These are phyloP conservation scores for Syzygium malaccense DNA, from an alignment of 441 rosid species.

Conservation along the genomic window DNA sequence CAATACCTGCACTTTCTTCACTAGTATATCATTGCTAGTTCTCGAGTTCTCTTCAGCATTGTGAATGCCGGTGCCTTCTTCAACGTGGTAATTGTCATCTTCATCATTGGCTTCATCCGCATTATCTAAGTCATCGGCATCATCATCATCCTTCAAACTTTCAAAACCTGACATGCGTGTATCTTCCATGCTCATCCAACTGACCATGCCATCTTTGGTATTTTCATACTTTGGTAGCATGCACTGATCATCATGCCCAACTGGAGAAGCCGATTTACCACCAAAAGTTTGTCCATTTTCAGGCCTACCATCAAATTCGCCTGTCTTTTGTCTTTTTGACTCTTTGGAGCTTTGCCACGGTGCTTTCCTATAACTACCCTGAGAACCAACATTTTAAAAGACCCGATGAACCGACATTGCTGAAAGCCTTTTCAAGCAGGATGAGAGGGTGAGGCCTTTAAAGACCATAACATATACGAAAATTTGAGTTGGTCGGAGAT, in stretches of 20 bases:
- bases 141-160: conserved; percentile 16
- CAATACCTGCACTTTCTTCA: neutral
- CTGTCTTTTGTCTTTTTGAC: conserved; percentile 32
- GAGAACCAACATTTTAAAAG: neutral
- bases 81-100: conserved; percentile 17
- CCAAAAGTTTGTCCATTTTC: conserved; percentile 11
- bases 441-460: neutral
- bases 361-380: conserved; percentile 20
- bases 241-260: neutral
- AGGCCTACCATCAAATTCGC: neutral
- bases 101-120: conserved; percentile 27
- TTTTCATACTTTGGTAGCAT: neutral
- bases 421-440: neutral
- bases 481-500: neutral
- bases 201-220: conserved; percentile 19
- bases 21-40: neutral
- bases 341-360: conserved; percentile 16
- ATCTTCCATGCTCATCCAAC: conserved; percentile 38
- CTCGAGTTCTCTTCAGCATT: neutral
- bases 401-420: neutral
- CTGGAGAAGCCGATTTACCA: conserved; percentile 9
- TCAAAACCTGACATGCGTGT: conserved; percentile 17
- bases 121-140: conserved; percentile 18
- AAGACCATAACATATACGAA: neutral
- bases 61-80: conserved; percentile 11